Evolutionary conservation across 1,139 yeast species (phyloP).

Genomic region (Taphrina flavorubra): DNA sequence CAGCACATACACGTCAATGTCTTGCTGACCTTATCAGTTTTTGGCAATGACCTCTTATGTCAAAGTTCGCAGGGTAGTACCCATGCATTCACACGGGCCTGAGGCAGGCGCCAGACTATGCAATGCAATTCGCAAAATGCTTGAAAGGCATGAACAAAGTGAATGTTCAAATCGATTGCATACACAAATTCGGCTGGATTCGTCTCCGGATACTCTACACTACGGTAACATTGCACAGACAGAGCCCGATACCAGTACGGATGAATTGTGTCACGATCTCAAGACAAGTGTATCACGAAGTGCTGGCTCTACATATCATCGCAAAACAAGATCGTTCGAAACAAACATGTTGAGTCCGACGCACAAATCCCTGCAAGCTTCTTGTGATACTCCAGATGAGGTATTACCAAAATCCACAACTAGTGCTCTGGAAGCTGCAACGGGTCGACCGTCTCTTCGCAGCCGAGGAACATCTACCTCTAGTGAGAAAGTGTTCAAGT

Average conservation of each 20-base stretch:
- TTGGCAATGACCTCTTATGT: constrained; percentile 31
- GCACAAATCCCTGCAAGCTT: background rate
- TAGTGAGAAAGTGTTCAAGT: constrained; percentile 1
- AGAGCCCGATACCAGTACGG: too few species aligned
- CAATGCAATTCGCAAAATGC: constrained; percentile 37
- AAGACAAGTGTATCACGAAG: background rate
- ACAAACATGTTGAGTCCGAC: constrained; percentile 45
- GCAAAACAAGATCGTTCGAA: constrained; percentile 47
- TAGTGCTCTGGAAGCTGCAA: background rate
- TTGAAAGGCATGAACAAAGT: constrained; percentile 32
- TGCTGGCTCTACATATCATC: constrained; percentile 44
- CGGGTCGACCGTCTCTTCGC: background rate
- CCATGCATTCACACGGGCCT: constrained; percentile 12
- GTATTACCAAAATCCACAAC: background rate
- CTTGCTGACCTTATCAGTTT: constrained; percentile 15
- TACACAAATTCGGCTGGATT: background rate
- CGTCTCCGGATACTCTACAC: too few species aligned
- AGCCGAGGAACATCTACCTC: background rate
- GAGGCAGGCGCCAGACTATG: constrained; percentile 38
- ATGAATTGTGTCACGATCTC: too few species aligned
- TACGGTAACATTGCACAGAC: too few species aligned
- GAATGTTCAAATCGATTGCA: background rate
- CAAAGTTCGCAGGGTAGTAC: constrained; percentile 38
- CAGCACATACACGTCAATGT: background rate
- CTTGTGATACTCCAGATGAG: background rate